Percentiles rank a stretch among this genome's conserved stretches.
Evolutionary conservation across 2,329 filamentous ascomycete genomes (phyloP).

Genomic region (Penicillium corylophilum): DNA sequence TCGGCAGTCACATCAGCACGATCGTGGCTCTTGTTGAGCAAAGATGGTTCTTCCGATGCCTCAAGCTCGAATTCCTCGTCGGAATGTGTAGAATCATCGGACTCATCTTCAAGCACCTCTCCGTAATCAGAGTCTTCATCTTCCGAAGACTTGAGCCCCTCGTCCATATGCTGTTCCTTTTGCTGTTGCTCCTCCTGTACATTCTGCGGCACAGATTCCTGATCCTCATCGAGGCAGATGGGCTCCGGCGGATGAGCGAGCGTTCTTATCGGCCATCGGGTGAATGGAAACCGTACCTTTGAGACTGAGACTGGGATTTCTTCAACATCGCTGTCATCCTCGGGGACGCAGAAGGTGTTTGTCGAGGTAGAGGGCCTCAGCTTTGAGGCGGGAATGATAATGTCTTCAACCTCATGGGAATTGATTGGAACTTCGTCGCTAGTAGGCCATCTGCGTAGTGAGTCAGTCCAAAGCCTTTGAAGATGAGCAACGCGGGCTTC

Average conservation of each 20-base stretch:
- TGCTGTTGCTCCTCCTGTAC: background rate
- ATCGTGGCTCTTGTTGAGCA: background rate
- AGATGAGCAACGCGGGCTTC: background rate
- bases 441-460: background rate
- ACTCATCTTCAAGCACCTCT: background rate
- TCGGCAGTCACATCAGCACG: background rate
- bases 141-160: background rate
- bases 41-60: background rate
- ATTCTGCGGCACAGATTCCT: background rate
- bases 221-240: background rate
- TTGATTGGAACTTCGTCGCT: background rate
- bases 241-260: background rate
- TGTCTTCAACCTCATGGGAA: background rate
- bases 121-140: background rate
- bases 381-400: background rate
- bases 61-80: slow-evolving; percentile 3
- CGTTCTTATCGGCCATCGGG: background rate
- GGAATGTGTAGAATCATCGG: background rate
- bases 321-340: slow-evolving; percentile 37
- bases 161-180: background rate
- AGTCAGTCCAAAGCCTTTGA: background rate
- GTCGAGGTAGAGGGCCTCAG: slow-evolving; percentile 14
- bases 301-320: background rate
- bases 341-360: slow-evolving; percentile 44
- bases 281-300: background rate